Base-by-base conservation (phyloP, 257 asterid species). In the Nicotiana paniculata region DNA sequence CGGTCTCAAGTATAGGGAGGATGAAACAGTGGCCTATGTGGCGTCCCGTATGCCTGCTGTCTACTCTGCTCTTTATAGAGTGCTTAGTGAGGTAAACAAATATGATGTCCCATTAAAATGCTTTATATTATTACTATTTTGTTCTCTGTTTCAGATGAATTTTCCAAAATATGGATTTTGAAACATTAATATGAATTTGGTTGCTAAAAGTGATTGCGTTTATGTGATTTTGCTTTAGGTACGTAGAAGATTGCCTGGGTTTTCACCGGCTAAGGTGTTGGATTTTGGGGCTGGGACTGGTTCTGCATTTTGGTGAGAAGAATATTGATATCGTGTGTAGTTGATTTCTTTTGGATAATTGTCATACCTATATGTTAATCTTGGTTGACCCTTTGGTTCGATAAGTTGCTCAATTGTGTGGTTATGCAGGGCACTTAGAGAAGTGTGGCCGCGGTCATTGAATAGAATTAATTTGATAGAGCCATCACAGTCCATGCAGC, bases 211-310 rank as follows among this genome's bases (percentile, higher is more conserved):
- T 51, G 66, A 66, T 51, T 18, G 69, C 82, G 48, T 77, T 58
- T 13, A 72, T 83, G 83, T 82, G 62, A 63, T 35, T 63, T 4
- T 48, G 17, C 57, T 86, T 39, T 77, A 96, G 99, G 97, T 96
- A 77, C 89, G 87, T 59, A 90, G 94, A 90, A 91, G 99, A 86
- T 86, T 93, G 72, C 99, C 97, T 30, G 97, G 86, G 55, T 93
- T 93, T 84, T 82, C 88, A 77, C 99, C 99, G 21, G 88, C 95
- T 81, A 93, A 88, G 86, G 97, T 96, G 58, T 93, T 96, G 70
- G 98, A 96, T 88, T 96, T 96, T 87, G 99, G 99, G 83, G 97
- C 99, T 7, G 99, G 99, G 86, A 92, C 99, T 86, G 95, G 99
- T 84, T 91, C 99, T 59, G 99, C 98, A 32, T 86, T 96, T 81